These are phyloP conservation scores for Heliamphora pulchella DNA, from an alignment of 179 eudicot genomes.

Conservation along the genomic window DNA sequence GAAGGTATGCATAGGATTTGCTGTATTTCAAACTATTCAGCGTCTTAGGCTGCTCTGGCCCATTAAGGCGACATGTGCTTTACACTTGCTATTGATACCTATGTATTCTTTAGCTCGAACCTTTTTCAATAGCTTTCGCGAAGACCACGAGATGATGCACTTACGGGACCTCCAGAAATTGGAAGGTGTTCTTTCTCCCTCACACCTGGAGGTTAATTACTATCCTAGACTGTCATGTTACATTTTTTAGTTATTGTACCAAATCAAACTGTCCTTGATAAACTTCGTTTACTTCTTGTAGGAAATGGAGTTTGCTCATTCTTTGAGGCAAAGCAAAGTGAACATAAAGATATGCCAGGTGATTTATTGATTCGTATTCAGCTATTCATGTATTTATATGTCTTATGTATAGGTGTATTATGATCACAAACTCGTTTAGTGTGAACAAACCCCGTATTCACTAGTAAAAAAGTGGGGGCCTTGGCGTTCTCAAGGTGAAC, in stretches of 20 bases:
- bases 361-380: conserved; percentile 19
- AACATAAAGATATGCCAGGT: conserved; percentile 94
- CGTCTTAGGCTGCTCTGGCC: neutral
- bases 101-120: conserved; percentile 52
- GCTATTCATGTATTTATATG: neutral
- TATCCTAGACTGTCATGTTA: conserved; percentile 14
- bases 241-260: neutral
- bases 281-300: conserved; percentile 19
- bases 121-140: conserved; percentile 79
- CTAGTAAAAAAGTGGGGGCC: neutral
- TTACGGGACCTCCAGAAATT: conserved; percentile 83
- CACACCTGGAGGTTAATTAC: conserved; percentile 82
- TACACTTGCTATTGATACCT: neutral
- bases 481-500: neutral
- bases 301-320: conserved; percentile 99
- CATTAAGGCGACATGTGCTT: neutral
- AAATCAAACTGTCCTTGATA: neutral
- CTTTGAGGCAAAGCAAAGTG: conserved; percentile 89
- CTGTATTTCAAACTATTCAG: conserved; percentile 12
- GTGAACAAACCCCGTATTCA: neutral
- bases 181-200: conserved; percentile 96
- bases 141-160: conserved; percentile 89
- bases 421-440: neutral
- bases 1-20: conserved; percentile 49
- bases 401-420: neutral